Evolutionary conservation across 768 basidiomycete genomes (phyloP), one percentile per base, ranked within the genome.

Genomic region (Tubosaeta sp.): DNA sequence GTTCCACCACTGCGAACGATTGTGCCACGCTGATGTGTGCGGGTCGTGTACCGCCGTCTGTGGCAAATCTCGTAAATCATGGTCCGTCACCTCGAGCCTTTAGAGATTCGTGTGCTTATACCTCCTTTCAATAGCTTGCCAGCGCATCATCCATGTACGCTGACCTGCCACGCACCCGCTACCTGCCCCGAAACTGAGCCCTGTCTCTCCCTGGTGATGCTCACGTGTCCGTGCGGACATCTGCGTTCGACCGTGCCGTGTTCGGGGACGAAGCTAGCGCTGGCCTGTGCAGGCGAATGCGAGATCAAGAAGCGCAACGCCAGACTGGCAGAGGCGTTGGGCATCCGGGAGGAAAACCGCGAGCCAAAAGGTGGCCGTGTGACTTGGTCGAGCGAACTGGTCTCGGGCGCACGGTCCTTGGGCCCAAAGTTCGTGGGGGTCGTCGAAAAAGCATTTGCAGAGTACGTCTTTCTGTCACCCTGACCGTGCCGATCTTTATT

Each of bases 271-370:
- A 62, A 54, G 35, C 71, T 77, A 39, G 65, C 70, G 40, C 72
- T 85, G 9, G 87, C 87, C 56, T 99, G 96, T 62, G 81, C 82
- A 14, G 84, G 80, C 40, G 91, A 95, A 39, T 99, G 96, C 59
- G 75, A 73, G 32, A 74, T 92, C 44, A 88, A 86, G 39, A 89
- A 94, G 64, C 80, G 96, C 11, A 97, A 96, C 59, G 90, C 86
- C 0, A 73, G 82, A 31, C 70, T 99, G 8, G 96, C 96, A 1
- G 92, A 94, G 34, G 96, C 96, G 2, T 70, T 99, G 5, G 94
- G 94, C 0, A 95, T 98, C 60, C 84, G 72, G 34, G 67, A 78
- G 14, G 77, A 82, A 39, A 69, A 65, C 7, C 70, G 74, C 16
- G 77, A 73, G 4, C 11, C 34, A 8, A 16, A 67, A 69, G 54